Percentiles rank a stretch among this genome's conserved stretches.
Conservation (phyloP, 2,329 filamentous ascomycete genomes). For the Sporothrix dimorphospora region DNA sequence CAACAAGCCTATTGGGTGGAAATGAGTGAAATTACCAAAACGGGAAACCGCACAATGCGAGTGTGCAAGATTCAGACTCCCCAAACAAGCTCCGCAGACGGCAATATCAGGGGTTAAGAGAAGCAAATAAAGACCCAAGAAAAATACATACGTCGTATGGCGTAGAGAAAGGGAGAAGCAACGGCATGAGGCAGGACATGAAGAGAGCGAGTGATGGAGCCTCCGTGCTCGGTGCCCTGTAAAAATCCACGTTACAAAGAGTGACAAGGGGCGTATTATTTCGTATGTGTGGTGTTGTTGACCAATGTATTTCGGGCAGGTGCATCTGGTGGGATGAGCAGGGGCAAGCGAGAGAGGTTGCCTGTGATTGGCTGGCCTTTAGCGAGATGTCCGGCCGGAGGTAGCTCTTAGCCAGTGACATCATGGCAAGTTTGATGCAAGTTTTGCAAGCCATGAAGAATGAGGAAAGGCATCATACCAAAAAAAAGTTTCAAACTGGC, state of each 20-base stretch:
- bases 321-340: conserved; percentile 20
- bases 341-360: conserved; percentile 42
- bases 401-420: conserved; percentile 10
- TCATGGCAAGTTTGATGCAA: neutral
- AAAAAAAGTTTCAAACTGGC: neutral
- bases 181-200: neutral
- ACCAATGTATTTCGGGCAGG: conserved; percentile 9
- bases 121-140: neutral
- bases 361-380: conserved; percentile 43
- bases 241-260: neutral
- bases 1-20: neutral
- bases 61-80: neutral
- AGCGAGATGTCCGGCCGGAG: conserved; percentile 37
- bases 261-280: neutral
- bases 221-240: neutral
- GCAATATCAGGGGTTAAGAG: neutral
- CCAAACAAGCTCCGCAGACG: neutral
- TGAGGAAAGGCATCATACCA: neutral
- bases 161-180: neutral
- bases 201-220: neutral
- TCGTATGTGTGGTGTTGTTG: neutral
- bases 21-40: neutral
- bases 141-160: neutral
- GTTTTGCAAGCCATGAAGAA: neutral
- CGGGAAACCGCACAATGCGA: neutral